Base-by-base conservation (phyloP, 2,329 filamentous ascomycete genomes). In the Paracoccidioides brasiliensis region DNA sequence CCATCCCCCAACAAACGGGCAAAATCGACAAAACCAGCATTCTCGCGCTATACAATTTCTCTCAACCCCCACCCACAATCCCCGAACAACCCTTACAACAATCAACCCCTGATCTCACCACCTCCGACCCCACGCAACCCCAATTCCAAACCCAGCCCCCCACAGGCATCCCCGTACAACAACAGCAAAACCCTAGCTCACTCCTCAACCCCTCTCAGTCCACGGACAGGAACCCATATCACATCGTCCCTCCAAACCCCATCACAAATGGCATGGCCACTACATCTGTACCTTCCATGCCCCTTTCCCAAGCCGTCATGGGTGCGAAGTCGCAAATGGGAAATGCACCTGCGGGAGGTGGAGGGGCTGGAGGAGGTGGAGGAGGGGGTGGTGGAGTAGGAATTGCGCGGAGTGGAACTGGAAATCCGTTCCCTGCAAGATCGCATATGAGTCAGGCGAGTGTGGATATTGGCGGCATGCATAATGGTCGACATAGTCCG, bases 401-500 rank as follows among this genome's bases (percentile, higher is more conserved):
- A 35, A 22, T 22, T 22, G 22, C 22, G 22, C 1, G 22, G 22
- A 22, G 22, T 1, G 22, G 22, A 22, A 22, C 22, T 22, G 48
- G 8, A 8, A 50, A 56, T 22, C 54, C 22, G 9, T 54, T 40
- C 33, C 53, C 5, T 10, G 42, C 22, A 45, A 62, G 65, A 55
- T 62, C 64, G 12, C 72, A 75, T 57, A 70, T 74, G 63, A 77
- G 74, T 63, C 71, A 75, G 57, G 75, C 73, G 50, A 77, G 75
- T 52, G 70, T 77, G 42, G 74, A 76, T 59, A 67, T 77, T 55
- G 74, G 68, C 52, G 71, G 70, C 12, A 63, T 74, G 41, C 73
- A 76, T 56, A 74, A 63, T 54, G 75, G 75, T 3, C 67, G 75
- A 38, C 74, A 77, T 60, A 77, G 74, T 59, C 75, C 75, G 5